A percentile compares a stretch with the other conserved stretches of the same genome.
Conservation (phyloP, 768 basidiomycete genomes). For the Psilocybe cyanescens region DNA sequence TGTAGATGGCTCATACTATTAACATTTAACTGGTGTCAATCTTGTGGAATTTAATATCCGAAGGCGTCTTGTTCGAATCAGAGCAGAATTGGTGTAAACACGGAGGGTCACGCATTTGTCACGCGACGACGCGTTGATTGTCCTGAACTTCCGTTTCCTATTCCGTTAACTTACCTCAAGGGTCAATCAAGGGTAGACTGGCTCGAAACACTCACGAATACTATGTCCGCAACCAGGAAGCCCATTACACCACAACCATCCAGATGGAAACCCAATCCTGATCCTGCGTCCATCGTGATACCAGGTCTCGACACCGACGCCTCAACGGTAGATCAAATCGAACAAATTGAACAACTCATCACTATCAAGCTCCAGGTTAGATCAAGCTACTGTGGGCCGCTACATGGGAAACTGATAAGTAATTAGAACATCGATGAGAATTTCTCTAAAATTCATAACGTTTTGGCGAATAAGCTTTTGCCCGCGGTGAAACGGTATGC, state of each 20-base stretch:
- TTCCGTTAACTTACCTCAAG: too few relatives aligned
- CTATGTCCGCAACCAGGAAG: conserved; percentile 11
- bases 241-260: conserved; percentile 61
- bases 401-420: not conserved
- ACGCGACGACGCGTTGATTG: conserved; percentile 15
- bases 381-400: not conserved
- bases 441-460: conserved; percentile 87
- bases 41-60: too few relatives aligned
- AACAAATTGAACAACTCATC: conserved; percentile 95
- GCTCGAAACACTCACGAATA: not conserved
- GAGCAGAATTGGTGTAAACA: not conserved
- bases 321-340: conserved; percentile 80
- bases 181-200: too few relatives aligned
- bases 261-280: conserved; percentile 67
- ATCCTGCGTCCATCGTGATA: conserved; percentile 67
- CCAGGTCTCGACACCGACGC: conserved; percentile 76
- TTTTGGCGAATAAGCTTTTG: conserved; percentile 78
- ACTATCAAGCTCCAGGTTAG: conserved; percentile 87
- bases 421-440: conserved; percentile 88
- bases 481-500: conserved; percentile 92
- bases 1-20: too few relatives aligned
- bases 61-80: too few relatives aligned
- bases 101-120: conserved; percentile 27
- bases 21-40: too few relatives aligned
- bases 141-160: not conserved